These are phyloP conservation scores for Cyanophora paradoxa DNA, from an alignment of 78 protist genomes.

Conservation along the genomic window DNA sequence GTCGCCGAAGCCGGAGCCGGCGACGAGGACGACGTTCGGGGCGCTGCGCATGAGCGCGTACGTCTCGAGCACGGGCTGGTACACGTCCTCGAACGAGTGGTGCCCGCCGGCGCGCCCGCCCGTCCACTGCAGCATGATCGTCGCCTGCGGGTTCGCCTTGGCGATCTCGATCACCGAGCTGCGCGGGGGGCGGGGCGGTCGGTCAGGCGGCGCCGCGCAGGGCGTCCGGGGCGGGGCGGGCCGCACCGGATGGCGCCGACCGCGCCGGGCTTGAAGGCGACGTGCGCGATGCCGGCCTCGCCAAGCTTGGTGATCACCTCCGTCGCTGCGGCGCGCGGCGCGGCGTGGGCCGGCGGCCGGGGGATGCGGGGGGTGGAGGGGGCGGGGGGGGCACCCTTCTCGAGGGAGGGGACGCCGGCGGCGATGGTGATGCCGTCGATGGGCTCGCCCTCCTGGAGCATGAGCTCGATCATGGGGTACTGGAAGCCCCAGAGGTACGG, in stretches of 20 bases:
- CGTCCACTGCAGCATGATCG: slow-evolving; percentile 60
- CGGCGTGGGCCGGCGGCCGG: too few relatives aligned
- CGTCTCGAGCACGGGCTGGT: slow-evolving; percentile 49
- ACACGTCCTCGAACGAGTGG: slow-evolving; percentile 60
- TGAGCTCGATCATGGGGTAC: slow-evolving; percentile 28
- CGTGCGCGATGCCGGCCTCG: slow-evolving; percentile 37
- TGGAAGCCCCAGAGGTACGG: slow-evolving; percentile 52
- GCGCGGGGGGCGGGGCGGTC: too few relatives aligned
- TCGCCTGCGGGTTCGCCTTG: slow-evolving; percentile 8
- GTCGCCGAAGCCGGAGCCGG: slow-evolving; percentile 45
- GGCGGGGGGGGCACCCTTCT: slow-evolving; percentile 42
- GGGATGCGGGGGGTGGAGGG: too few relatives aligned
- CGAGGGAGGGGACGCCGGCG: slow-evolving; percentile 62
- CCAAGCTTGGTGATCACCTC: slow-evolving; percentile 16
- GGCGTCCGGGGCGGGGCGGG: too few relatives aligned
- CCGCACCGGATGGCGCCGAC: slow-evolving; percentile 16
- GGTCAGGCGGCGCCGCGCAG: too few relatives aligned
- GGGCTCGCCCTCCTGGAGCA: slow-evolving; percentile 37
- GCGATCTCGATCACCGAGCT: slow-evolving; percentile 55
- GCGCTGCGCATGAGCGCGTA: slow-evolving; percentile 39
- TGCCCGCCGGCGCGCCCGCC: slow-evolving; percentile 70
- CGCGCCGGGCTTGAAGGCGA: slow-evolving; percentile 60
- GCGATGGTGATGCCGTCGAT: slow-evolving; percentile 52
- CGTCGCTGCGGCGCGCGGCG: too few relatives aligned
- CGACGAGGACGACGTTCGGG: slow-evolving; percentile 48